A percentile compares a stretch with the other conserved stretches of the same genome.
Conservation (phyloP, 129 eudicot genomes). For the Apium graveolens region DNA sequence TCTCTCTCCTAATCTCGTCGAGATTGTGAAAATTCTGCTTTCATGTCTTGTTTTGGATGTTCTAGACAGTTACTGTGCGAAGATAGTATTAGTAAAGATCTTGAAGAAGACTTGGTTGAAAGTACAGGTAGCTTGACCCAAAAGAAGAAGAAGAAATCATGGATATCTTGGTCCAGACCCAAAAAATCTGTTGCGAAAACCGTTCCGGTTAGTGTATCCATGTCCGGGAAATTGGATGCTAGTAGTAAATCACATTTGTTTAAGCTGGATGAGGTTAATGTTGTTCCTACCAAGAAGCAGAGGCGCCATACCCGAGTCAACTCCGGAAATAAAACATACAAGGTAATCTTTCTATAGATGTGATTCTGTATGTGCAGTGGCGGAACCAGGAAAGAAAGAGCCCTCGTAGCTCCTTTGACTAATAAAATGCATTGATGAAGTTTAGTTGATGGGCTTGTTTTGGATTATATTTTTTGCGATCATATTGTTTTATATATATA, state of each 20-base stretch:
- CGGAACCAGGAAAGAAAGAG: background rate
- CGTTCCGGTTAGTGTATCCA: slow-evolving; percentile 18
- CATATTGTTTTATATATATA: no score
- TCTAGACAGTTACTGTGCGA: background rate
- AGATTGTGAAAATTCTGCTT: slow-evolving; percentile 17
- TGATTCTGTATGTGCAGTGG: background rate
- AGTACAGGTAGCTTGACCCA: background rate
- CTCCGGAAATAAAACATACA: background rate
- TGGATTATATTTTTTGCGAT: no score
- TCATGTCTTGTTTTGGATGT: slow-evolving; percentile 39
- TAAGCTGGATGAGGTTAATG: background rate
- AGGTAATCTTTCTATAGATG: background rate
- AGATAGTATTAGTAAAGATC: background rate
- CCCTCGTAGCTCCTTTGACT: background rate
- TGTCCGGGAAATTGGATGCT: background rate
- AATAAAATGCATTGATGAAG: no score
- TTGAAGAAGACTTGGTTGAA: slow-evolving; percentile 23
- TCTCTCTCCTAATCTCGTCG: slow-evolving; percentile 10
- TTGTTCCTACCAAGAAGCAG: background rate
- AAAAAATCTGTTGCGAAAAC: slow-evolving; percentile 24
- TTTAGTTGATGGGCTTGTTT: no score
- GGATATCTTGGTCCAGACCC: slow-evolving; percentile 21
- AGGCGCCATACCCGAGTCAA: slow-evolving; percentile 8
- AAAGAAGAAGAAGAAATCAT: slow-evolving; percentile 10
- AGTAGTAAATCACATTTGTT: background rate